Conservation (phyloP, 176 grass and related monocot genomes). For the Avena atlantica region DNA sequence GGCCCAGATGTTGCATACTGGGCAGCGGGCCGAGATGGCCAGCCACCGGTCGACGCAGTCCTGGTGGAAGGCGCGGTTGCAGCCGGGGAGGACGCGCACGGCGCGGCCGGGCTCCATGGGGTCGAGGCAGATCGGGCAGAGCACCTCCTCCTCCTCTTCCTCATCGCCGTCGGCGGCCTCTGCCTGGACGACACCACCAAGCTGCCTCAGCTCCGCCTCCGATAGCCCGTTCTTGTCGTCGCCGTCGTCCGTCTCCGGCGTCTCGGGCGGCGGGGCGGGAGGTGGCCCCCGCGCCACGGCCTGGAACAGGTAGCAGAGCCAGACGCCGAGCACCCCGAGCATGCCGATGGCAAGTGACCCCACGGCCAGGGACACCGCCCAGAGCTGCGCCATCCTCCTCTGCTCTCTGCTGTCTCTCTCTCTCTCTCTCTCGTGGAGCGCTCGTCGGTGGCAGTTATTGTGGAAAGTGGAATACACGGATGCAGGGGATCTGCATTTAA, state of each 20-base stretch:
- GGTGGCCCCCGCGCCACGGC: conserved; percentile 48
- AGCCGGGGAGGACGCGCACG: conserved; percentile 64
- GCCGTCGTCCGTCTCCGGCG: background rate
- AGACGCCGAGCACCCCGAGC: conserved; percentile 63
- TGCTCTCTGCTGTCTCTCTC: background rate
- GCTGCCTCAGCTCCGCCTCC: conserved; percentile 48
- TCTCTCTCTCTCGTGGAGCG: background rate
- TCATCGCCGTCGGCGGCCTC: conserved; percentile 3
- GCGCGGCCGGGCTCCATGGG: conserved; percentile 50
- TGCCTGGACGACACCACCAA: conserved; percentile 21
- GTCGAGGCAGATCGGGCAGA: conserved; percentile 71
- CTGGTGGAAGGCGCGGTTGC: conserved; percentile 66
- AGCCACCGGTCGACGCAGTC: conserved; percentile 72
- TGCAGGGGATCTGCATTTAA: background rate
- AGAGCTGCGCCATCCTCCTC: conserved; percentile 50
- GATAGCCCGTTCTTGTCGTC: conserved; percentile 50
- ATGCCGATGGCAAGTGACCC: conserved; percentile 56
- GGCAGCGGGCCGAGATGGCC: conserved; percentile 52
- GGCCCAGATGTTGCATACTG: conserved; percentile 51
- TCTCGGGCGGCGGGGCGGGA: conserved; percentile 8
- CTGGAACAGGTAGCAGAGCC: conserved; percentile 63
- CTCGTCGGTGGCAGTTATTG: conserved; percentile 12
- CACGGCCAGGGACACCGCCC: conserved; percentile 55
- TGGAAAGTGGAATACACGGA: background rate
- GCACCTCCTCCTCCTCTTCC: conserved; percentile 17